phyloP scores from a whole-genome alignment of 331 rosid species.

The Rhamnella rubrinervis region DNA sequence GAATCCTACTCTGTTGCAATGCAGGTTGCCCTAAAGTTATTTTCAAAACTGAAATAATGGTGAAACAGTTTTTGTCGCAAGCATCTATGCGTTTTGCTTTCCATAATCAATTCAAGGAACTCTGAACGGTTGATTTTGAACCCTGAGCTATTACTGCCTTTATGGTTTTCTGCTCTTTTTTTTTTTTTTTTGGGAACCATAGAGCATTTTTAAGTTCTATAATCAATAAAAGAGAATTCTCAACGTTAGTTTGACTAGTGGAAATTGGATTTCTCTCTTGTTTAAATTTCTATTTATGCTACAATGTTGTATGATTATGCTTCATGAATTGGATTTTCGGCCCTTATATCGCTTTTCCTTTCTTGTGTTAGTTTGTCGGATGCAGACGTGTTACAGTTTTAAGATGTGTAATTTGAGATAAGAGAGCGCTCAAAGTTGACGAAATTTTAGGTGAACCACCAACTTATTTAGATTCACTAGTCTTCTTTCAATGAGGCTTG shows the following conservation, averaged over 20 bases:
- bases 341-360: no score
- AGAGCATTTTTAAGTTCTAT: slow-evolving; percentile 25
- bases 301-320: no score
- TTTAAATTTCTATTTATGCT: no score
- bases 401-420: no score
- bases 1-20: slow-evolving; percentile 13
- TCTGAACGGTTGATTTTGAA: slow-evolving; percentile 30
- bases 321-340: no score
- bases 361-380: no score
- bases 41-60: slow-evolving; percentile 57
- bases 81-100: slow-evolving; percentile 23
- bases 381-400: no score
- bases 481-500: no score
- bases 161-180: slow-evolving; percentile 31
- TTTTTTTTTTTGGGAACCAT: slow-evolving; percentile 5
- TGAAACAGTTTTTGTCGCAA: slow-evolving; percentile 11
- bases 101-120: slow-evolving; percentile 21
- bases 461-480: no score
- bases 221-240: slow-evolving; percentile 40
- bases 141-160: slow-evolving; percentile 25
- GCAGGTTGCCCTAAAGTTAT: slow-evolving; percentile 74
- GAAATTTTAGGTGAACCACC: no score
- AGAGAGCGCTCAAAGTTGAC: no score
- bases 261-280: not conserved
- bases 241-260: not conserved